Percentiles rank a stretch among this genome's conserved stretches.
Conservation (phyloP, 164 flowering plant genomes). For the Chimonanthus salicifolius region DNA sequence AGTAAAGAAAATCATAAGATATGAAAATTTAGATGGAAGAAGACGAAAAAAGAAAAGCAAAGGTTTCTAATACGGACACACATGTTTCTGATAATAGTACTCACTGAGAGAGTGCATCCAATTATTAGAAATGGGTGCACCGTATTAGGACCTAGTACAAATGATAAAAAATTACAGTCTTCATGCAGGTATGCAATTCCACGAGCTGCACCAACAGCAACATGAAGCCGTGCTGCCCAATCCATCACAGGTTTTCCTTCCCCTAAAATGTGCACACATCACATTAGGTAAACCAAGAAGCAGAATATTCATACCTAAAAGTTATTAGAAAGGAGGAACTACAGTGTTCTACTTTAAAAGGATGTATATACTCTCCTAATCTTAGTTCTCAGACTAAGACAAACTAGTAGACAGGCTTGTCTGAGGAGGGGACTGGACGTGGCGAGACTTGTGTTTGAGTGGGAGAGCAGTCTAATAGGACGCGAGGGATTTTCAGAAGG, state of each 20-base stretch:
- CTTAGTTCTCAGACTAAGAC: neutral
- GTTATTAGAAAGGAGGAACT: neutral
- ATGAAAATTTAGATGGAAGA: neutral
- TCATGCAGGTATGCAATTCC: conserved; percentile 93
- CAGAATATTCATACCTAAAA: neutral
- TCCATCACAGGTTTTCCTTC: conserved; percentile 58
- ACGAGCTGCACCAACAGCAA: conserved; percentile 87
- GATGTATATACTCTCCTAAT: neutral
- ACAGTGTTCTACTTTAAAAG: neutral
- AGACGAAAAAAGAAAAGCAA: too few species aligned
- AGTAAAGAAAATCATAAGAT: neutral
- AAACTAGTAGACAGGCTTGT: neutral
- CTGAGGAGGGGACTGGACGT: neutral
- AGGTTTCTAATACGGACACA: too few species aligned
- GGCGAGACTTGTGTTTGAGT: neutral
- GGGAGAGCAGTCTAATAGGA: neutral
- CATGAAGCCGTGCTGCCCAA: conserved; percentile 63
- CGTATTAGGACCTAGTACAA: neutral
- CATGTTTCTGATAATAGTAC: too few species aligned
- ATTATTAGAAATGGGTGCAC: too few species aligned
- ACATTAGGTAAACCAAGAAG: neutral
- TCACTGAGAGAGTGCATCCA: too few species aligned
- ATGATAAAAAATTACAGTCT: conserved; percentile 52
- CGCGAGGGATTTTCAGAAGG: too few species aligned
- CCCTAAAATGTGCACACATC: conserved; percentile 23